A percentile compares a stretch with the other conserved stretches of the same genome.
Evolutionary conservation across 352 stramenopile species (phyloP).

Genomic region (Globisporangium cylindrosporum): DNA sequence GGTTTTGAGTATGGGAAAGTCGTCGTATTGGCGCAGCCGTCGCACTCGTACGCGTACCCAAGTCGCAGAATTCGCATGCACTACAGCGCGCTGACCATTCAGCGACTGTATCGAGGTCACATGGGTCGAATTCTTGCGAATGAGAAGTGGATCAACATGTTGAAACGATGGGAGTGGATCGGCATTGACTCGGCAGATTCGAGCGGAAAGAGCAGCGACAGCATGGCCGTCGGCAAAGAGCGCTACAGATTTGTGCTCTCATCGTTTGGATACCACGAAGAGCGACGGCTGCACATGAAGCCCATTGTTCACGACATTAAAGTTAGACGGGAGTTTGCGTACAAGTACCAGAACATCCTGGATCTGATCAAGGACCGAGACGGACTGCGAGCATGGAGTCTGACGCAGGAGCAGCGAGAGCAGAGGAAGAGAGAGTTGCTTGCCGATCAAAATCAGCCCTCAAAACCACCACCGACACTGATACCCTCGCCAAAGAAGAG

Average conservation of each 20-base stretch:
- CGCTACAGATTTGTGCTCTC: conserved; percentile 58
- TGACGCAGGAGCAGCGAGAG: conserved; percentile 37
- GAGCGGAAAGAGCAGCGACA: conserved; percentile 37
- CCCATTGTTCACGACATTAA: conserved; percentile 36
- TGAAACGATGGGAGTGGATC: conserved; percentile 77
- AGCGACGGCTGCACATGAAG: conserved; percentile 48
- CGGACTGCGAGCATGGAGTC: conserved; percentile 56
- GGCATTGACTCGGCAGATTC: conserved; percentile 31
- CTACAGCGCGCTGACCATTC: conserved; percentile 33
- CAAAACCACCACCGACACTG: not conserved
- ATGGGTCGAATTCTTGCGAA: conserved; percentile 56
- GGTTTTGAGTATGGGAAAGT: conserved; percentile 52
- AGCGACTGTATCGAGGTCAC: conserved; percentile 52
- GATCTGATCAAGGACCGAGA: conserved; percentile 66
- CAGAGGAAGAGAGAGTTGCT: conserved; percentile 3
- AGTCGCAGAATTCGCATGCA: conserved; percentile 42
- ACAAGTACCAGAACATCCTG: conserved; percentile 72
- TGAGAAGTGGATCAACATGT: conserved; percentile 59
- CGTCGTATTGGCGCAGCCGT: conserved; percentile 36
- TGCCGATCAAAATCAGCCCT: not conserved
- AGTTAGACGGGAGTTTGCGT: conserved; percentile 45
- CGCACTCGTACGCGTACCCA: conserved; percentile 52
- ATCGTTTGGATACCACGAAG: conserved; percentile 43
- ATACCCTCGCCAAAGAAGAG: not conserved
- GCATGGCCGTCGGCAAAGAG: conserved; percentile 49